These are phyloP conservation scores for Rhizophagus sp. DNA, from an alignment of 192 early-diverging fungal species.

Conservation along the genomic window DNA sequence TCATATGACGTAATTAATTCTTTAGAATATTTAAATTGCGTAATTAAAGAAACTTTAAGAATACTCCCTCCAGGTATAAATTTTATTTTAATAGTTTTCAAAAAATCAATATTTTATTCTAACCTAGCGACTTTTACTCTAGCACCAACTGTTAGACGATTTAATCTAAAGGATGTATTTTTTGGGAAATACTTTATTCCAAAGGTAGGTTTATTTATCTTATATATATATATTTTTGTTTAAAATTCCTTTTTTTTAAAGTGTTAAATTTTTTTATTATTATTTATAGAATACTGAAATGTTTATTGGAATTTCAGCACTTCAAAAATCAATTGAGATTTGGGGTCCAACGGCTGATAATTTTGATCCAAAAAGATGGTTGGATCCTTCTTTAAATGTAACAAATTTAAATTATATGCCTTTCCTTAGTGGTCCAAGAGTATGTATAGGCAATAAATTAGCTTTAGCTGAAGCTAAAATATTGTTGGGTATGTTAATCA, in stretches of 20 bases:
- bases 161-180: slow-evolving; percentile 35
- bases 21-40: slow-evolving; percentile 52
- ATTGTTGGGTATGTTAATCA: slow-evolving; percentile 33
- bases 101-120: not conserved
- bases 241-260: not conserved
- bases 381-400: slow-evolving; percentile 37
- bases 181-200: slow-evolving; percentile 50
- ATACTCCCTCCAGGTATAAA: slow-evolving; percentile 43
- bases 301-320: not conserved
- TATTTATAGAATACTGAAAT: not conserved
- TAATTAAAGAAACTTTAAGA: slow-evolving; percentile 53
- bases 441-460: slow-evolving; percentile 60
- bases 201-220: slow-evolving; percentile 34
- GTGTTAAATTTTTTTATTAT: not conserved
- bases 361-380: slow-evolving; percentile 58
- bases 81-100: not conserved
- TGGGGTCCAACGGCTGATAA: slow-evolving; percentile 31
- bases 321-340: not conserved
- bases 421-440: slow-evolving; percentile 51
- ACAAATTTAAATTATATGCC: slow-evolving; percentile 40
- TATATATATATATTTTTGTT: not conserved
- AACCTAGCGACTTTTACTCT: not conserved
- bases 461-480: slow-evolving; percentile 60
- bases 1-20: slow-evolving; percentile 48
- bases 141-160: slow-evolving; percentile 44